Evolutionary conservation across 2,329 filamentous ascomycete genomes (phyloP), one percentile per base, ranked within the genome.

Genomic region (Trichoderma koningiopsis): DNA sequence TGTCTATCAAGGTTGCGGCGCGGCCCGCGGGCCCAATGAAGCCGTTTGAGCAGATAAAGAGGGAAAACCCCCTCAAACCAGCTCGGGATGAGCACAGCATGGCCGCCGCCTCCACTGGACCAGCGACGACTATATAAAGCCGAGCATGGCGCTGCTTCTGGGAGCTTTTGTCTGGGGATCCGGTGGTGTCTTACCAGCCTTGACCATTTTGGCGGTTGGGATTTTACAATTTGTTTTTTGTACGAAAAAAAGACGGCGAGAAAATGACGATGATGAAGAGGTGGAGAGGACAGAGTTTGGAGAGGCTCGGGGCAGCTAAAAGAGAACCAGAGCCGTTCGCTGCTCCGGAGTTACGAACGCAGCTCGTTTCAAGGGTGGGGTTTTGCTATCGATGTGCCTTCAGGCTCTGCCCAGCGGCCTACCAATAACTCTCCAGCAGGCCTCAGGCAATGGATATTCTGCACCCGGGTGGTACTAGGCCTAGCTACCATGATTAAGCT

Each of bases 171-270:
- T 10, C 22, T 31, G 14, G 14, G 24, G 49, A 40, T 13, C 52
- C n/a, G 27, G 53, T 13, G 65, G 13, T 43, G 57, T 19, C 71
- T 53, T 68, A 97, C 93, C 93, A 86, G 95, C 94, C 89, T 97
- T 97, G 87, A 97, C 94, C 94, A 97, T 97, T 90, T 90, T 97
- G 91, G 85, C 84, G 85, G 84, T 76, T 49, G 85, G 83, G 78
- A 10, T 74, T 77, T 76, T 79, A 40, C 43, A 70, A 60, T 62
- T 62, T 71, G 70, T 75, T 75, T 75, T 43, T 72, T 68, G 61
- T 68, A 58, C 43, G 47, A 69, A 14, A 24, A 69, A 27, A 40
- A 59, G 49, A 63, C 52, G 33, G 57, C 27, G 37, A 31, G 71
- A 35, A 35, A 35, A 37, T 72, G 65, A 53, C 61, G 71, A 69